These are phyloP conservation scores for Fabrea salina DNA, from an alignment of 169 alveolate species.

Conservation along the genomic window DNA sequence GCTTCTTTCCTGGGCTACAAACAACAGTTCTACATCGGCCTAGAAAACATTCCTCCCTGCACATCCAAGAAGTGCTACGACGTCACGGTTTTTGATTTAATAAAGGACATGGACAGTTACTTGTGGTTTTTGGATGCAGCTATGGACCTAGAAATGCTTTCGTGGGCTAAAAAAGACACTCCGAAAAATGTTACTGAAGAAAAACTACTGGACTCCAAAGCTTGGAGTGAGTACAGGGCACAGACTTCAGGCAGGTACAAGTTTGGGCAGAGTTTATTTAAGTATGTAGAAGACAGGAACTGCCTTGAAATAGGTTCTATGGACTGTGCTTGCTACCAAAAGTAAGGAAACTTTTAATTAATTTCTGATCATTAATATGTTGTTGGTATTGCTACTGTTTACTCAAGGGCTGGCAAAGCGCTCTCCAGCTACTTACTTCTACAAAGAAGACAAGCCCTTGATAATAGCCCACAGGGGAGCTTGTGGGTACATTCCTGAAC, in stretches of 20 bases:
- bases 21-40: background rate
- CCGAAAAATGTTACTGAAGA: background rate
- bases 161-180: background rate
- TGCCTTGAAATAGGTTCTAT: background rate
- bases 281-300: background rate
- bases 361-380: too few relatives aligned
- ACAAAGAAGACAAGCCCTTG: conserved; percentile 40
- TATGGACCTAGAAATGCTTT: background rate
- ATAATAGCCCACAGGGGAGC: conserved; percentile 76
- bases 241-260: background rate
- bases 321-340: conserved; percentile 24
- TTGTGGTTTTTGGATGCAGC: conserved; percentile 4
- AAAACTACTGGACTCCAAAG: background rate
- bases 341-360: too few relatives aligned
- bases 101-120: background rate
- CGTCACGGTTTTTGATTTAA: background rate
- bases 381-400: too few relatives aligned
- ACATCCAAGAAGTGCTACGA: background rate
- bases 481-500: conserved; percentile 66
- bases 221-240: background rate
- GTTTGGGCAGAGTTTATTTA: background rate
- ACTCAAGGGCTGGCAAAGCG: too few relatives aligned
- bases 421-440: conserved; percentile 20
- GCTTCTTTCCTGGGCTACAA: background rate
- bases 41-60: conserved; percentile 1